Conservation (phyloP, 2,329 filamentous ascomycete species). For the Arthrobotrys sphaeroides region DNA sequence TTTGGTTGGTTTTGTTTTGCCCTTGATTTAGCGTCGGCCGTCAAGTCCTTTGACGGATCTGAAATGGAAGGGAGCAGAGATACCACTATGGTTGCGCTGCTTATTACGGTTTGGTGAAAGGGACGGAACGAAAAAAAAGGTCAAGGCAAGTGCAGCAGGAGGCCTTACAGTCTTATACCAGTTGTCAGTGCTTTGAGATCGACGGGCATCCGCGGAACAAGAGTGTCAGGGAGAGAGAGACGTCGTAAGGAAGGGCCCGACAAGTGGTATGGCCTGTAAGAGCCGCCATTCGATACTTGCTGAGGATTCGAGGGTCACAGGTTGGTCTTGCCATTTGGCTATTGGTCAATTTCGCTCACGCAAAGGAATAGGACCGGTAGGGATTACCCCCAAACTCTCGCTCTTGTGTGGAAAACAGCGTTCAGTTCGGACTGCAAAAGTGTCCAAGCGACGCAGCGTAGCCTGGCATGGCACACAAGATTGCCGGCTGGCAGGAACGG, state of each 20-base stretch:
- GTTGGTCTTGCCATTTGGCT: constrained; percentile 47
- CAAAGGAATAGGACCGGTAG: constrained; percentile 37
- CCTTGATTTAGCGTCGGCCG: constrained; percentile 6
- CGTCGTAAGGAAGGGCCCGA: constrained; percentile 26
- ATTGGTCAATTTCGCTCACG: constrained; percentile 52
- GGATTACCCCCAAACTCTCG: constrained; percentile 46
- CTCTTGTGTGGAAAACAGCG: constrained; percentile 28
- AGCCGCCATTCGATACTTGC: constrained; percentile 33
- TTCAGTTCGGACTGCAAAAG: constrained; percentile 19
- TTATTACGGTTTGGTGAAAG: constrained; percentile 42
- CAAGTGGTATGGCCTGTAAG: constrained; percentile 17
- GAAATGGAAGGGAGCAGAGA: constrained; percentile 14
- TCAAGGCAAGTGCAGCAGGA: constrained; percentile 27
- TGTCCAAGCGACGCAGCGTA: constrained; percentile 51
- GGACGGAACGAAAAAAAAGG: constrained; percentile 37
- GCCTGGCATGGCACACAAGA: constrained; percentile 37
- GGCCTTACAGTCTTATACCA: constrained; percentile 53
- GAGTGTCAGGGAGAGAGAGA: constrained; percentile 17
- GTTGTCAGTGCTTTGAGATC: constrained; percentile 46
- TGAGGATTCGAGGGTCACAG: constrained; percentile 28
- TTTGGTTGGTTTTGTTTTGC: constrained; percentile 3
- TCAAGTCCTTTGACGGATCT: constrained; percentile 4
- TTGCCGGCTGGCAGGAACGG: constrained; percentile 39
- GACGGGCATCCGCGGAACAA: constrained; percentile 47
- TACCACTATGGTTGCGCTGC: constrained; percentile 50